A percentile compares a stretch with the other conserved stretches of the same genome.
Conservation (phyloP, 2,329 filamentous ascomycete species). For the Sodiomyces alkalinus region DNA sequence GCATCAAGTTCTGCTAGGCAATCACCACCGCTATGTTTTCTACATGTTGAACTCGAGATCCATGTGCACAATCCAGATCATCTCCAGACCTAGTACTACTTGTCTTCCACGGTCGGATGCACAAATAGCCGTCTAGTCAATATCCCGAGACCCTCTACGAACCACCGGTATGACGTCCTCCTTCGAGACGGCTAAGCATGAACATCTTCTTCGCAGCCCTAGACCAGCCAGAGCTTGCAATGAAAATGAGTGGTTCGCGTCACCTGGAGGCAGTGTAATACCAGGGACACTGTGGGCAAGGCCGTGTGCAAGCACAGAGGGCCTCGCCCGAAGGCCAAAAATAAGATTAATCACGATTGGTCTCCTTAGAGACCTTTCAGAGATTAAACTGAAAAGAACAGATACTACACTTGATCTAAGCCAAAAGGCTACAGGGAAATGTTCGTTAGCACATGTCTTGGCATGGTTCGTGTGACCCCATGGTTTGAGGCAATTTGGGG, state of each 20-base stretch:
- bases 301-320: constrained; percentile 55
- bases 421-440: constrained; percentile 6
- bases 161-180: background rate
- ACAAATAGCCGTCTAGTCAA: no score
- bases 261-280: constrained; percentile 57
- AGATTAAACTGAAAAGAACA: constrained; percentile 77
- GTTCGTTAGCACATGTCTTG: constrained; percentile 1
- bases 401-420: constrained; percentile 67
- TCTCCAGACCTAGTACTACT: no score
- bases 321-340: constrained; percentile 37
- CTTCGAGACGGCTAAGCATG: background rate
- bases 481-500: background rate
- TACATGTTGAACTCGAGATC: no score
- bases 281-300: constrained; percentile 49
- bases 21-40: no score
- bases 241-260: constrained; percentile 48
- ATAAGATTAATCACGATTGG: constrained; percentile 58
- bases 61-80: no score
- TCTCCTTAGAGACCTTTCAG: constrained; percentile 52
- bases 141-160: background rate
- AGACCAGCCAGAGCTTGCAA: constrained; percentile 36
- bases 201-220: constrained; percentile 38
- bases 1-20: background rate
- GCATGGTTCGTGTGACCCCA: no score
- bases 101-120: no score